These are phyloP conservation scores for Allium cepa DNA, from an alignment of 106 monocot genomes.

Conservation along the genomic window DNA sequence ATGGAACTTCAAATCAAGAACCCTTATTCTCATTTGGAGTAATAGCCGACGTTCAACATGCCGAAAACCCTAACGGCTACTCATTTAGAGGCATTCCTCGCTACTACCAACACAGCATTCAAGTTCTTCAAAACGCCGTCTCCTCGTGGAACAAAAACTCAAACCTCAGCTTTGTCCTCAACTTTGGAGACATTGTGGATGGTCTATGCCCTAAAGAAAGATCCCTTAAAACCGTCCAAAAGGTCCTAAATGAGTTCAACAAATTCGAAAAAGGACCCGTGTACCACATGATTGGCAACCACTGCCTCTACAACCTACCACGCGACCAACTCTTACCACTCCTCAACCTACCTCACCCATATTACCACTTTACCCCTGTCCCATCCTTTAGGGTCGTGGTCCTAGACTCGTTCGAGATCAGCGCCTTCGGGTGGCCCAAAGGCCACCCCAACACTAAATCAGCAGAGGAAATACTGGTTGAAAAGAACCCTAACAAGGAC, in stretches of 20 bases:
- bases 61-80: conserved; percentile 35
- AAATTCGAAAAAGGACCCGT: conserved; percentile 54
- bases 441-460: conserved; percentile 41
- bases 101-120: conserved; percentile 37
- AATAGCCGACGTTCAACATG: conserved; percentile 33
- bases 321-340: conserved; percentile 33
- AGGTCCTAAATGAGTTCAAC: conserved; percentile 50
- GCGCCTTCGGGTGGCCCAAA: conserved; percentile 59
- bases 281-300: conserved; percentile 89
- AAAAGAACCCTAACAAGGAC: conserved; percentile 54
- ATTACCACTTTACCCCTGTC: conserved; percentile 74
- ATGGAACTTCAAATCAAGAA: conserved; percentile 2
- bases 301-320: conserved; percentile 91
- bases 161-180: conserved; percentile 19
- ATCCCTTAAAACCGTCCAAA: conserved; percentile 36
- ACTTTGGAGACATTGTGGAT: conserved; percentile 67
- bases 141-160: conserved; percentile 20
- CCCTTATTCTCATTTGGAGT: conserved; percentile 39
- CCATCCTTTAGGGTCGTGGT: conserved; percentile 61
- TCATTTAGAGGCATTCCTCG: conserved; percentile 37
- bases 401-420: conserved; percentile 73
- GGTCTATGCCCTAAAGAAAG: conserved; percentile 63
- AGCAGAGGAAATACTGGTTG: conserved; percentile 35
- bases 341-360: conserved; percentile 23
- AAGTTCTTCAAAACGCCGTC: conserved; percentile 28